Evolutionary conservation across 2,329 filamentous ascomycete genomes (phyloP), one percentile per base, ranked within the genome.

Genomic region (Aulographum hederae): DNA sequence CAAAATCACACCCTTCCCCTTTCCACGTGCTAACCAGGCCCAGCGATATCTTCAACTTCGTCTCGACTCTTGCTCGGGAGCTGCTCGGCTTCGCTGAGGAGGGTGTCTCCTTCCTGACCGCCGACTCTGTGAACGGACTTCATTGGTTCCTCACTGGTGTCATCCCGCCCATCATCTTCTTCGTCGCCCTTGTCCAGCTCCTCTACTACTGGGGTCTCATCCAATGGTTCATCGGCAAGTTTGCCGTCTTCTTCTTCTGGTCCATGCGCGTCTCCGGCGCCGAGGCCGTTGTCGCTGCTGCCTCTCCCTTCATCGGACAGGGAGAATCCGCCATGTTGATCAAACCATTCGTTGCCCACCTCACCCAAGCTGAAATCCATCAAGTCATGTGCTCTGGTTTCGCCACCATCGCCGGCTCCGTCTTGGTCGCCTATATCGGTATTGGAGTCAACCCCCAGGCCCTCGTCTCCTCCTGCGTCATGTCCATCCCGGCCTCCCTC

Each of bases 271-370:
- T 93, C 4, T 92, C 82, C 4, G 85, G 85, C 38, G 81, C 81
- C 28, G 85, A 93, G 54, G 82, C 85, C n/a, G 78, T 93, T 31
- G 85, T 93, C 36, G 85, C 85, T 20, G 79, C 85, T 20, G 84
- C 85, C 6, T 91, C 84, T 1, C 85, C 85, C 6, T 93, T 93
- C 56, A 89, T 93, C 46, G 85, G 85, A 6, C 84, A 92, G 59
- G 84, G 85, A 47, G 85, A 93, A 63, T 89, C 79, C 16, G 82
- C 81, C 37, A 91, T 93, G 78, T 60, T 94, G 46, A 82, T 94
- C 53, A 73, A 74, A 33, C 82, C 82, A 1, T 93, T 91, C 51
- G 73, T 93, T 29, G 62, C 79, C 8, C 75, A 89, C 52, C 68
- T 93, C 46, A 94, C 85, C 38, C 66, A 74, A 47, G 81, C 82